phyloP scores from a whole-genome alignment of 2,329 filamentous ascomycete species.

The Penicillium sp. region DNA sequence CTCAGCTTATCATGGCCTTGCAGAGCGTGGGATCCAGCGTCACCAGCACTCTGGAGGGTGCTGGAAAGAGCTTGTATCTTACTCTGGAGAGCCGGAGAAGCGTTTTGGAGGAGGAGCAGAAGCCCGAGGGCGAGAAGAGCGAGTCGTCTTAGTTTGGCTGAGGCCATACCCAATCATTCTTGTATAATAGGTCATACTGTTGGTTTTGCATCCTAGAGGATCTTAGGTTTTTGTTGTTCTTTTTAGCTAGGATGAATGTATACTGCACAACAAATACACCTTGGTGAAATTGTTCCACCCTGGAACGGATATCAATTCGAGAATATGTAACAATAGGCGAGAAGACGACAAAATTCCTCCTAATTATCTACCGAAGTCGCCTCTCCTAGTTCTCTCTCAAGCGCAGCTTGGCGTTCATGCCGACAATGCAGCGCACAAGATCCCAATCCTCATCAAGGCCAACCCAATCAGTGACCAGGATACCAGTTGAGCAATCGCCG shows the following conservation, averaged over 20 bases:
- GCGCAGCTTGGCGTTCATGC: conserved; percentile 77
- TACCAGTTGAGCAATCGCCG: conserved; percentile 78
- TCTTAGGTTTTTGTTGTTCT: conserved; percentile 23
- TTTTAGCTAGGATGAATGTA: conserved; percentile 30
- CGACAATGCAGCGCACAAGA: conserved; percentile 81
- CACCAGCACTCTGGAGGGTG: conserved; percentile 78
- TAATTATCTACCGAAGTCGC: not conserved
- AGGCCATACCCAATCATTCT: conserved; percentile 28
- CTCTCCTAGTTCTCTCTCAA: conserved; percentile 37
- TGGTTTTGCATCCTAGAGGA: conserved; percentile 31
- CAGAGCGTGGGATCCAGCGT: conserved; percentile 79
- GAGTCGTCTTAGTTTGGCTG: conserved; percentile 37
- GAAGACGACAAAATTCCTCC: not conserved
- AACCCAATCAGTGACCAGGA: conserved; percentile 94
- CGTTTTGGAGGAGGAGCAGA: conserved; percentile 77
- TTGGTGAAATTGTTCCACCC: conserved; percentile 11
- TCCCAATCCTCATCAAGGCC: conserved; percentile 89
- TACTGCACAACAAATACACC: conserved; percentile 29
- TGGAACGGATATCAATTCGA: not conserved
- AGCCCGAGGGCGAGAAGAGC: conserved; percentile 42
- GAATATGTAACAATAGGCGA: not conserved
- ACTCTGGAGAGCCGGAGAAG: conserved; percentile 82
- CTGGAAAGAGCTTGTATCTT: conserved; percentile 81
- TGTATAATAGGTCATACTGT: conserved; percentile 47
- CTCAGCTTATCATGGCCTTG: conserved; percentile 80